These are phyloP conservation scores for Pisolithus thermaeus DNA, from an alignment of 1,284 basidiomycete species.

Conservation along the genomic window DNA sequence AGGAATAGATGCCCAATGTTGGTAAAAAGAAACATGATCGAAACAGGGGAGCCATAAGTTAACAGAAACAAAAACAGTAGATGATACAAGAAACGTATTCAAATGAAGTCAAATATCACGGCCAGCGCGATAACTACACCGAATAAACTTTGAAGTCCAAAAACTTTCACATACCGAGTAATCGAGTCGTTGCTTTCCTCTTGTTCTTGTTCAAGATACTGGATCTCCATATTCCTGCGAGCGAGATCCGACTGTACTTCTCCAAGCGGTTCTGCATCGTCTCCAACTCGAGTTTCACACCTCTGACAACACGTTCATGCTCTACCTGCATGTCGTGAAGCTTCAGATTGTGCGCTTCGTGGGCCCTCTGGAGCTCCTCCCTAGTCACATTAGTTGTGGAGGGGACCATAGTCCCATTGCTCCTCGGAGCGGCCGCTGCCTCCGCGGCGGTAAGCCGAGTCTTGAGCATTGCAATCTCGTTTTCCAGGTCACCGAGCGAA, in stretches of 20 bases:
- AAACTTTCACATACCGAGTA: slow-evolving; percentile 66
- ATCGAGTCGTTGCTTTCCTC: slow-evolving; percentile 70
- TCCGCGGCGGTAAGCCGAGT: slow-evolving; percentile 48
- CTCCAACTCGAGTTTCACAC: slow-evolving; percentile 57
- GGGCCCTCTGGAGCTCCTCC: slow-evolving; percentile 67
- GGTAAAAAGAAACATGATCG: slow-evolving; percentile 9
- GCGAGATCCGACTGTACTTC: slow-evolving; percentile 54
- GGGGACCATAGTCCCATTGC: slow-evolving; percentile 44
- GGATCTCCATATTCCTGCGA: slow-evolving; percentile 72
- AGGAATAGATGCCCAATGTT: slow-evolving; percentile 31
- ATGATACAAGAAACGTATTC: slow-evolving; percentile 23
- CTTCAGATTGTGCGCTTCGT: slow-evolving; percentile 78
- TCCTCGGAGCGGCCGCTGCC: slow-evolving; percentile 42
- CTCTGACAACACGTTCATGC: slow-evolving; percentile 58
- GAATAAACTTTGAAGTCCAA: slow-evolving; percentile 53
- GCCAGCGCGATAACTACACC: slow-evolving; percentile 50
- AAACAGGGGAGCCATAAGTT: slow-evolving; percentile 13
- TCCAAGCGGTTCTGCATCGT: slow-evolving; percentile 46
- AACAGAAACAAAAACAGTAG: slow-evolving; percentile 17
- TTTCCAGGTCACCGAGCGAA: slow-evolving; percentile 64
- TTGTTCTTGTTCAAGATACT: slow-evolving; percentile 69
- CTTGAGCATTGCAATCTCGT: slow-evolving; percentile 62
- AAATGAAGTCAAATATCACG: slow-evolving; percentile 50
- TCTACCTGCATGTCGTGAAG: slow-evolving; percentile 70
- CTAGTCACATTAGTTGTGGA: slow-evolving; percentile 52